Conservation (phyloP, 176 grass and related monocot genomes). For the Poa annua region DNA sequence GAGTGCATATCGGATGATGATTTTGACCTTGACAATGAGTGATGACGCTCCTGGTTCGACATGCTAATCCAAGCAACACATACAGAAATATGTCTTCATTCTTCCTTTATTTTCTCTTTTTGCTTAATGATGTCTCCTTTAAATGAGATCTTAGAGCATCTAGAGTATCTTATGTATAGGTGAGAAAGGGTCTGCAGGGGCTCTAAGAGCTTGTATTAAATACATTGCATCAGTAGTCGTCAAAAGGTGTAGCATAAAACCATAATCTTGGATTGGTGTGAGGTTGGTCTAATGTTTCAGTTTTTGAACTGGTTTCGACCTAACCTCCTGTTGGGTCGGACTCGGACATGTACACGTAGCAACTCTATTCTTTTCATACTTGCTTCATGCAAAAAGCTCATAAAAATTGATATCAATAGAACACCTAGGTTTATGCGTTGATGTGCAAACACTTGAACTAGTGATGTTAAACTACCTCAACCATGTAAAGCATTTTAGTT, state of each 20-base stretch:
- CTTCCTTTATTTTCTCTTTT: background rate
- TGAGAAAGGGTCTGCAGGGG: background rate
- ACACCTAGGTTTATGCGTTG: too few relatives aligned
- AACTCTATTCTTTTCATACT: too few relatives aligned
- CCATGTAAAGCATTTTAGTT: too few relatives aligned
- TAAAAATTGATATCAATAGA: too few relatives aligned
- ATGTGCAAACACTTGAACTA: too few relatives aligned
- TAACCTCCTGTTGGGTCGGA: too few relatives aligned
- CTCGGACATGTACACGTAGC: too few relatives aligned
- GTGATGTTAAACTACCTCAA: too few relatives aligned
- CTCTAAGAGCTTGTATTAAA: background rate
- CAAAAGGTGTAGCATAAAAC: background rate
- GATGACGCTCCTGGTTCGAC: background rate
- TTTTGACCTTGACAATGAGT: conserved; percentile 67
- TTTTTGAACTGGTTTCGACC: too few relatives aligned
- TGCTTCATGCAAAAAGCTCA: too few relatives aligned
- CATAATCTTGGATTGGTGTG: too few relatives aligned
- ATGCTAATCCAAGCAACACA: background rate
- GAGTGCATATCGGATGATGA: conserved; percentile 80
- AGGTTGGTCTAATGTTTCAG: too few relatives aligned
- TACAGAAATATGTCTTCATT: background rate
- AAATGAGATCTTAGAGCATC: background rate
- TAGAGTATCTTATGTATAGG: background rate
- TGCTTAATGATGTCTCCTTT: background rate
- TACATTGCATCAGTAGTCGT: background rate